A percentile compares a stretch with the other conserved stretches of the same genome.
Conservation (phyloP, 2,329 filamentous ascomycete species). For the Coniosporium tulheliwenetii region DNA sequence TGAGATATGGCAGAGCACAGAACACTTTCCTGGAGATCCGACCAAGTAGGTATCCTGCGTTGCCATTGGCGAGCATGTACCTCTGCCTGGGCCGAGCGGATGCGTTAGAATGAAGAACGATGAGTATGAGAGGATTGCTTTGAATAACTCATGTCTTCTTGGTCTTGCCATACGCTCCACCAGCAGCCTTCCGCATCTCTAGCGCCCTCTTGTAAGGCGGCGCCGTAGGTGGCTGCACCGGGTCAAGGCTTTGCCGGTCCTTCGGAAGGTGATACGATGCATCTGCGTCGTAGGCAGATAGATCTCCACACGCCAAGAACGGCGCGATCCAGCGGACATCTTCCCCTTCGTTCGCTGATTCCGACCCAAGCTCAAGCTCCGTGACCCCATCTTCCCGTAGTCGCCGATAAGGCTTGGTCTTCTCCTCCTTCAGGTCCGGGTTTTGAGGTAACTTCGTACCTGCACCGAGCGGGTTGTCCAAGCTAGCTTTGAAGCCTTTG, state of each 20-base stretch:
- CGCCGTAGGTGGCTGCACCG: slow-evolving; percentile 87
- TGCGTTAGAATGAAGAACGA: too few species aligned
- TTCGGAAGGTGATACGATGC: slow-evolving; percentile 83
- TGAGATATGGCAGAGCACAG: too few species aligned
- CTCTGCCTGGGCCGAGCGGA: too few species aligned
- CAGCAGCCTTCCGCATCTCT: slow-evolving; percentile 62
- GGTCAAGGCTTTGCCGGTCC: slow-evolving; percentile 73
- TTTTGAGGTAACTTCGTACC: slow-evolving; percentile 33
- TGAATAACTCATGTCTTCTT: slow-evolving; percentile 17
- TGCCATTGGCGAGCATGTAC: too few species aligned
- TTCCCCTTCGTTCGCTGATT: slow-evolving; percentile 28
- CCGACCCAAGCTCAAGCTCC: slow-evolving; percentile 24
- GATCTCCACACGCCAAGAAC: slow-evolving; percentile 92
- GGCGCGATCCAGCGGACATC: slow-evolving; percentile 73
- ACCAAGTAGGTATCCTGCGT: too few species aligned
- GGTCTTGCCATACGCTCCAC: slow-evolving; percentile 65
- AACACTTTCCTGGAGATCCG: too few species aligned
- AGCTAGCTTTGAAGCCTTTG: slow-evolving; percentile 54
- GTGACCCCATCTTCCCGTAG: slow-evolving; percentile 30
- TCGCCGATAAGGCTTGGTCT: slow-evolving; percentile 11
- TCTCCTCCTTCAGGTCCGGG: slow-evolving; percentile 2
- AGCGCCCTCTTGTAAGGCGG: slow-evolving; percentile 87
- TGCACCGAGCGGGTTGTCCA: slow-evolving; percentile 60
- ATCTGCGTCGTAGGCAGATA: slow-evolving; percentile 90
- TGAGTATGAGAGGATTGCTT: too few species aligned